phyloP scores from a whole-genome alignment of 2,329 filamentous ascomycete genomes.

The Fusarium transvaalense region DNA sequence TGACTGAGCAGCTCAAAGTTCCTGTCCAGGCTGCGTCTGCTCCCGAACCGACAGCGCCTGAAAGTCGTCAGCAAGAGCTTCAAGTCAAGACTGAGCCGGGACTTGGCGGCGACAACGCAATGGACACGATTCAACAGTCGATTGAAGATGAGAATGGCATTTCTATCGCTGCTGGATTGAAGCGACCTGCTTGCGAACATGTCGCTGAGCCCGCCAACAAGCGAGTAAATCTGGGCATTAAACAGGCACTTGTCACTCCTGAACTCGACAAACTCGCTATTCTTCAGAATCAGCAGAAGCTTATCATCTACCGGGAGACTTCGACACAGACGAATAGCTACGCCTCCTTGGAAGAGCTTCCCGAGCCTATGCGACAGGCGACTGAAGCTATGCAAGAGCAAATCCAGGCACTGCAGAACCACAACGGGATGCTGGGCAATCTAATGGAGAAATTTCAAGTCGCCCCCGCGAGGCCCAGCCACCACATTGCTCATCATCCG shows the following conservation, averaged over 20 bases:
- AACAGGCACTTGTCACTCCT: not conserved
- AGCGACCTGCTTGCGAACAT: not conserved
- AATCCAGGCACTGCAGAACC: not conserved
- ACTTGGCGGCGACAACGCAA: rapidly evolving
- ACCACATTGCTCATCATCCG: not conserved
- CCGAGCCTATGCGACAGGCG: not conserved
- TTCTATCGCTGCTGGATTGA: not conserved
- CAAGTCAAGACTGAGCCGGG: not conserved
- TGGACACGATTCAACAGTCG: not conserved
- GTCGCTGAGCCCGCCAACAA: not conserved
- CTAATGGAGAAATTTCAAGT: not conserved
- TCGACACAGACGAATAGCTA: conserved; percentile 17
- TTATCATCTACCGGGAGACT: not conserved
- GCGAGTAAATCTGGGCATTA: not conserved
- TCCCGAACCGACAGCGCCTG: not conserved
- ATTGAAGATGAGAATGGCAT: not conserved
- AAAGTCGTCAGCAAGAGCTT: not conserved
- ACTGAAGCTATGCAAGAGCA: not conserved
- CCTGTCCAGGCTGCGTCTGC: not conserved
- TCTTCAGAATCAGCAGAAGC: not conserved
- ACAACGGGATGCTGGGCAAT: not conserved
- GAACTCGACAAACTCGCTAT: not conserved
- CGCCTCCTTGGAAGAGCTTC: not conserved
- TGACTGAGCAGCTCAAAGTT: not conserved
- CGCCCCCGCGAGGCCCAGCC: not conserved